Base-by-base conservation (phyloP, 352 stramenopile species). In the Phytophthora citricola region DNA sequence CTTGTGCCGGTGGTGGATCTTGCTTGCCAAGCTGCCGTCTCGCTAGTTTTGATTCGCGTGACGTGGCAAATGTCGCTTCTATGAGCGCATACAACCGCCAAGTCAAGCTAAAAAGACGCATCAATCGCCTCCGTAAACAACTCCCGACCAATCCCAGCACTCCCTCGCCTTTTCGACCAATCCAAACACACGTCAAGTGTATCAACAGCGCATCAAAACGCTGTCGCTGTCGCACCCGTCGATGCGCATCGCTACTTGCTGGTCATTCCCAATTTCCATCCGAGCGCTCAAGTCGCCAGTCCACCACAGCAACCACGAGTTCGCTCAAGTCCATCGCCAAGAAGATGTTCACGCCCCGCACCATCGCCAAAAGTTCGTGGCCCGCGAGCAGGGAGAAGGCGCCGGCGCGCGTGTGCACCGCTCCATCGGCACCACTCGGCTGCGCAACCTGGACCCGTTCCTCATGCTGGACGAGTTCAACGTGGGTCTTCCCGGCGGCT, bases 401-500 rank as follows among this genome's bases (percentile, higher is more conserved):
- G 76, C 63, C 36, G 76, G 73, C 7, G 76, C 76, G 1, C 49
- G 52, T 9, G 76, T 85, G 20, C 69, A 78, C 31, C 66, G 73
- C 27, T 82, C 73, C 31, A 72, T 85, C 43, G 76, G 76, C 36
- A 71, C 73, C 12, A 54, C 58, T 4, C 49, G 65, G 2, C 53
- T 83, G 32, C 73, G 62, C 58, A 77, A 75, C 29, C 52, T 83
- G 26, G 77, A 83, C 67, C 74, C 74, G 50, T 83, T 85, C 64
- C 76, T 86, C n/a, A 82, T 86, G 78, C 75, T 86, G 45, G 72
- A 82, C 58, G 78, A 86, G 71, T 82, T 83, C 68, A 74, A 78
- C 45, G 69, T 80, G n/a, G 75, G 69, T 7, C 63, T 83, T 2
- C 73, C 89, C 4, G 87, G 92, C 29, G 91, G 91, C 20, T 97